Evolutionary conservation across 495 filamentous ascomycete genomes (phyloP), one percentile per base, ranked within the genome.

Genomic region (Lasiosphaeria miniovina): DNA sequence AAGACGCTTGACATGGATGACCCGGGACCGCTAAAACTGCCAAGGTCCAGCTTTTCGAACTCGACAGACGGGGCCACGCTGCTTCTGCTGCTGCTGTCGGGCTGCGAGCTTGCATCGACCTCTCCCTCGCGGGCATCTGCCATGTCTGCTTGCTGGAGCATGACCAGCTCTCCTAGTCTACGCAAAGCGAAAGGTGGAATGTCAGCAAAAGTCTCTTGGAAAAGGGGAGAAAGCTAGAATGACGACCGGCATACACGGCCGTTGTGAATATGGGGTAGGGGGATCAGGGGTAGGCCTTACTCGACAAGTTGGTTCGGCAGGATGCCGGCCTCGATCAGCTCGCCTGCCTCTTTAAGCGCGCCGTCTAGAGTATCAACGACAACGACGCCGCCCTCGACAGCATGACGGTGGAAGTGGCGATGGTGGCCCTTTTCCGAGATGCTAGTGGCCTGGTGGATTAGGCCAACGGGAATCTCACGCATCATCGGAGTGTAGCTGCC

Each of bases 401-500:
- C 68, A 54, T 72, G 72, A 2, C 75, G 59, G 41, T 78, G 78
- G 12, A 59, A 64, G 53, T 64, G 14, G 40, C 78, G 36, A 94
- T 77, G 2, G 62, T 86, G 81, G 38, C 33, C 66, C 4, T 77
- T 77, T 3, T 72, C 65, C 50, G 24, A 24, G 2, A 24, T 24
- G 24, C 77, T 80, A 3, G 89, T 84, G 6, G 90, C 90, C 63
- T 89, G 85, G 7, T 74, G 69, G 4, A 98, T 74, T 40, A 96
- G 80, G 38, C 89, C 89, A 4, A 82, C 82, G 14, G 92, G 88
- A 34, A 98, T 61, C 73, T 98, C 94, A 35, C 86, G 75, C 94
- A 98, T 98, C 55, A 90, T 77, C 14, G 85, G 78, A 60, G 87
- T 89, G 64, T 96, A 97, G 54, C 84, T 88, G 40, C 94, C 94